Evolutionary conservation across 768 basidiomycete species (phyloP).

Genomic region (Rhodotorula diobovata): DNA sequence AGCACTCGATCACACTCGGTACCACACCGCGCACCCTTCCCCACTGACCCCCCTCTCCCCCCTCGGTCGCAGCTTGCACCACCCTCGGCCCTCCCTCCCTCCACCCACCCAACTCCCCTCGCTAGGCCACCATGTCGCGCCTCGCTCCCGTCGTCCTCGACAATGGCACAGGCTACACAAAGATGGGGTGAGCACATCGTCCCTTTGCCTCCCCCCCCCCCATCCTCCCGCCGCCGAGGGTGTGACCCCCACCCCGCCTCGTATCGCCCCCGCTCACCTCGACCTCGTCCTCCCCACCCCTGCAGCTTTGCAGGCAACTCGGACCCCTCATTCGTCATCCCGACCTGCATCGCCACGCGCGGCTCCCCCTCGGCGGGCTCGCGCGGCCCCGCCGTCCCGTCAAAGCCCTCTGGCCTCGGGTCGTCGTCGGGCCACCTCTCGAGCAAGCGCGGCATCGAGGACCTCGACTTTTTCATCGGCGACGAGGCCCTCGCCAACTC

Average conservation of each 20-base stretch:
- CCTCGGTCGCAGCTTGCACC: not conserved
- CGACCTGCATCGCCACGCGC: constrained; percentile 90
- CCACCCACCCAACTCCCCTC: not conserved
- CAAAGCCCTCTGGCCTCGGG: constrained; percentile 56
- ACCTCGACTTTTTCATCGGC: constrained; percentile 99
- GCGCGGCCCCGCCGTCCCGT: constrained; percentile 49
- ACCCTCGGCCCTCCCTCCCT: not conserved
- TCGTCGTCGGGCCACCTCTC: constrained; percentile 79
- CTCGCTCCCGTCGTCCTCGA: constrained; percentile 95
- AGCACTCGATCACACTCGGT: too few species aligned
- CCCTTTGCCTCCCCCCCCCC: not conserved
- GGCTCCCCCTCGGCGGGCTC: constrained; percentile 41
- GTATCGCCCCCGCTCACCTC: not conserved
- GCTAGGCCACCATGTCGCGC: constrained; percentile 61
- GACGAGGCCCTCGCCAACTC: constrained; percentile 94
- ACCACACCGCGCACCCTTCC: not conserved
- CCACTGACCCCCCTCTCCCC: not conserved
- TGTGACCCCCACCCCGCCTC: too few species aligned
- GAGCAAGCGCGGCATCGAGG: constrained; percentile 93
- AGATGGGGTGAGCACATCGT: constrained; percentile 80
- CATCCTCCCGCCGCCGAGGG: not conserved
- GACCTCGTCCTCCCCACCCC: not conserved
- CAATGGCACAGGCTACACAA: constrained; percentile 95
- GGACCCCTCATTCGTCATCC: constrained; percentile 98
- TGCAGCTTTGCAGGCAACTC: constrained; percentile 96